Conservation (phyloP, 1,284 basidiomycete genomes). For the Ceratobasidium sp. region DNA sequence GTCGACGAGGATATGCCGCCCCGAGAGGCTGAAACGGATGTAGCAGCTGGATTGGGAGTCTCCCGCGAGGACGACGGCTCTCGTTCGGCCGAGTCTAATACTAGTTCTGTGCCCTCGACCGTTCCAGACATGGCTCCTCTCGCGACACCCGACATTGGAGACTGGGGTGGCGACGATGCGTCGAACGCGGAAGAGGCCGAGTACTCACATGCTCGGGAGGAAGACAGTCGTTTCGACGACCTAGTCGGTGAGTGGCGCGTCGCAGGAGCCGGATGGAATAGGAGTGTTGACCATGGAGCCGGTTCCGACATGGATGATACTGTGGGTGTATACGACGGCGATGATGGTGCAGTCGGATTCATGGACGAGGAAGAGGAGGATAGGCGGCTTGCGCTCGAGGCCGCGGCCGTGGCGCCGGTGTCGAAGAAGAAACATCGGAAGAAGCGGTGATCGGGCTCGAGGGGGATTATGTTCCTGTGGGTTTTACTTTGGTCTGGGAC, state of each 20-base stretch:
- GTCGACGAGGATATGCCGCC: slow-evolving; percentile 37
- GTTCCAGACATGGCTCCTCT: slow-evolving; percentile 51
- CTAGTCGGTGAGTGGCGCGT: slow-evolving; percentile 51
- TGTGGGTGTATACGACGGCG: not conserved
- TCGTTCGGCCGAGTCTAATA: slow-evolving; percentile 21
- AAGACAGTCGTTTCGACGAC: slow-evolving; percentile 58
- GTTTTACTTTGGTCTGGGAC: too few relatives aligned
- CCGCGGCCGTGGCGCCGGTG: slow-evolving; percentile 12
- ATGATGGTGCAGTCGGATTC: slow-evolving; percentile 53
- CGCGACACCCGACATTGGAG: slow-evolving; percentile 30
- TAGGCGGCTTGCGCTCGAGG: slow-evolving; percentile 48
- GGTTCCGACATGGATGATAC: slow-evolving; percentile 3
- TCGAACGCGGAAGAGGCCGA: slow-evolving; percentile 57
- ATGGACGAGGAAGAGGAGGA: slow-evolving; percentile 61
- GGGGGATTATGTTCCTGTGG: too few relatives aligned
- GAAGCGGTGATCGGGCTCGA: slow-evolving; percentile 40
- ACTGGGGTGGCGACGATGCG: slow-evolving; percentile 54
- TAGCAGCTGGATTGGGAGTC: slow-evolving; percentile 14
- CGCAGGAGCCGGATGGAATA: not conserved
- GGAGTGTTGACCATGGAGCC: not conserved
- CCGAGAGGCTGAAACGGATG: not conserved
- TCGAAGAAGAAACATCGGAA: slow-evolving; percentile 27
- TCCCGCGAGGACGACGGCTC: slow-evolving; percentile 33
- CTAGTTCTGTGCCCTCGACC: slow-evolving; percentile 53
- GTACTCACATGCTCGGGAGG: slow-evolving; percentile 57